A percentile compares a stretch with the other conserved stretches of the same genome.
phyloP scores from a whole-genome alignment of 371 early-diverging fungal species.

The Choanephora cucurbitarum region DNA sequence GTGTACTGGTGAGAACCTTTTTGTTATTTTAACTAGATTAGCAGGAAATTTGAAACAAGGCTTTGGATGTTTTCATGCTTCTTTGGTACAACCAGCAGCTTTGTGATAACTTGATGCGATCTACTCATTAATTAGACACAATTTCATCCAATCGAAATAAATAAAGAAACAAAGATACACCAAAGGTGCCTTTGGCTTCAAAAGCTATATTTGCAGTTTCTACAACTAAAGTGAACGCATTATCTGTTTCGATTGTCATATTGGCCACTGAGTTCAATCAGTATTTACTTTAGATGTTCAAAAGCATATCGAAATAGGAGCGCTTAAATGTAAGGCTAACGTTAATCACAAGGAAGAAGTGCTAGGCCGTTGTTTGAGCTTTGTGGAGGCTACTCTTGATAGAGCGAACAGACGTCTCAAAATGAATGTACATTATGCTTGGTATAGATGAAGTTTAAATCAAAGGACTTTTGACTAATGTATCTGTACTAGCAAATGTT shows the following conservation, averaged over 20 bases:
- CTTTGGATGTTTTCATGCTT: slow-evolving; percentile 17
- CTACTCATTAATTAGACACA: slow-evolving; percentile 20
- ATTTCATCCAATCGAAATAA: slow-evolving; percentile 13
- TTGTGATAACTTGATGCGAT: slow-evolving; percentile 21
- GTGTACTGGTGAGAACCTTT: slow-evolving; percentile 17
- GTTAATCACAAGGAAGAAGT: slow-evolving; percentile 4
- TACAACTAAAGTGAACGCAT: slow-evolving; percentile 10
- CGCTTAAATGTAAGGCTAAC: slow-evolving; percentile 1
- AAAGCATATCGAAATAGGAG: slow-evolving; percentile 12
- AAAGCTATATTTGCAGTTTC: slow-evolving; percentile 9
- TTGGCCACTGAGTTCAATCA: slow-evolving; percentile 1
- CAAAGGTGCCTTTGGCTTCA: slow-evolving; percentile 16
- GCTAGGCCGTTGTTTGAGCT: slow-evolving; percentile 8
- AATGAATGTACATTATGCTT: slow-evolving; percentile 9
- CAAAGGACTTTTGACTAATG: too few relatives aligned
- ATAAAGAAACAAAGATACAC: slow-evolving; percentile 9
- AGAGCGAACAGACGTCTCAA: not conserved
- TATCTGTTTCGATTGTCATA: slow-evolving; percentile 13
- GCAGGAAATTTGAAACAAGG: slow-evolving; percentile 11
- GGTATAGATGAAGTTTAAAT: slow-evolving; percentile 12
- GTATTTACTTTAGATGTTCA: slow-evolving; percentile 2
- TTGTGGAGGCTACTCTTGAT: slow-evolving; percentile 12
- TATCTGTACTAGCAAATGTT: too few relatives aligned
- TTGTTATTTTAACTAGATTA: slow-evolving; percentile 13
- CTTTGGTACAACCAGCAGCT: slow-evolving; percentile 12